Conservation (phyloP, 2,329 filamentous ascomycete species). For the Monosporascus sp. region DNA sequence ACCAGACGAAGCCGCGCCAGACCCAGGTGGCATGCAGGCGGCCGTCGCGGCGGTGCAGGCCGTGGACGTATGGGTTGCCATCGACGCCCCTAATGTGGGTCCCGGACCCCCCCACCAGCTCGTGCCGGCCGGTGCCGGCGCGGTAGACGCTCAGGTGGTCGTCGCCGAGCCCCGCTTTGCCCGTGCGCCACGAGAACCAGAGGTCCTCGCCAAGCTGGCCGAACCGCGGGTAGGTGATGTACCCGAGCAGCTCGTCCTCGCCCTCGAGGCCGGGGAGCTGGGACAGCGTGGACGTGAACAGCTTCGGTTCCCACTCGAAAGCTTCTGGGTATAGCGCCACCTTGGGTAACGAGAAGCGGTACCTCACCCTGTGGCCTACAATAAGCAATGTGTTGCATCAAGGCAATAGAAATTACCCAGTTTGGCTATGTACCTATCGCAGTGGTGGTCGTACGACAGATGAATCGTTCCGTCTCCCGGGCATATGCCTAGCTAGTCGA, state of each 20-base stretch:
- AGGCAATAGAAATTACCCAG: too few relatives aligned
- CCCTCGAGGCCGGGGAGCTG: constrained; percentile 29
- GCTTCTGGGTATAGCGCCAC: constrained; percentile 27
- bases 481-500: constrained; percentile 37
- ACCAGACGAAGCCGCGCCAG: constrained; percentile 42
- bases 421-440: constrained; percentile 26
- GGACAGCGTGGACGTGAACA: constrained; percentile 33
- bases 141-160: constrained; percentile 43
- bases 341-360: constrained; percentile 30
- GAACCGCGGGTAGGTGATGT: constrained; percentile 47
- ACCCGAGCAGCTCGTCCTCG: constrained; percentile 25
- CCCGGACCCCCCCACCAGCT: constrained; percentile 23
- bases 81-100: constrained; percentile 45
- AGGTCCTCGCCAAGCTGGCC: constrained; percentile 31
- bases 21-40: constrained; percentile 44
- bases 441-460: constrained; percentile 47
- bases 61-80: constrained; percentile 49
- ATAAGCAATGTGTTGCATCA: neutral
- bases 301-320: constrained; percentile 25
- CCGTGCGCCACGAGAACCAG: constrained; percentile 45
- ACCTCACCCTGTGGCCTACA: constrained; percentile 24
- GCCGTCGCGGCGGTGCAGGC: constrained; percentile 31
- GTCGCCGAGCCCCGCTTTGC: constrained; percentile 44
- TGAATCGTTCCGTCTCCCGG: constrained; percentile 47
- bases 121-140: constrained; percentile 29